Evolutionary conservation across 495 filamentous ascomycete genomes (phyloP), one percentile per base, ranked within the genome.

Genomic region (Talaromyces trachyspermus): DNA sequence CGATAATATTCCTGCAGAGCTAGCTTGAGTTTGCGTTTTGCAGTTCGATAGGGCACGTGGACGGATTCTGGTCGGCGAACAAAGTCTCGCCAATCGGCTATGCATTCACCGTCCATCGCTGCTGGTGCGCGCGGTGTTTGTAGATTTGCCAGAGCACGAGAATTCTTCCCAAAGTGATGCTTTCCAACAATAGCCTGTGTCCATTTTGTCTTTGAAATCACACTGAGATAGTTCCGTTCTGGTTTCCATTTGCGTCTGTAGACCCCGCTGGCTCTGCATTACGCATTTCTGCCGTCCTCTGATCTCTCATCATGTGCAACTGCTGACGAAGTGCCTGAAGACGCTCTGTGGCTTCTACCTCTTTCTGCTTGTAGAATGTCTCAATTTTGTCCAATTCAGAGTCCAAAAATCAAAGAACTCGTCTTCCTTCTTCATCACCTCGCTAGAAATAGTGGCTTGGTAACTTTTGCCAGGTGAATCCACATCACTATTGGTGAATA

Each of bases 1-100:
- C 91, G 81, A 60, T 98, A 95, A 57, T 85, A 95, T 63, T 97
- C 92, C 56, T 90, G 86, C 49, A 95, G 57, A 0, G 92, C 92
- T 38, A 85, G 62, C 59, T 95, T 96, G 43, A 98, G 76, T 63
- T 95, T 95, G 42, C 84, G 71, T 62, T 95, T 96, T 1, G 92
- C 92, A 12, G 80, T 75, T 29, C 85, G 76, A 62, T 95, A 94
- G 0, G 89, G 74, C 3, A 92, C 80, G 19, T 84, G 55, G 54
- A 66, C 30, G 50, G 73, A 43, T 75, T 55, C 63, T 27, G 63
- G 71, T 22, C 74, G 74, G n/a, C 79, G 76, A 27, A 78, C 68
- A 46, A 86, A 88, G 58, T 89, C 85, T 48, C 78, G 81, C 71
- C 51, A 59, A 49, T 48, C 60, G 43, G 52, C 50, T 43, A 60